phyloP scores from a whole-genome alignment of 306 rosid genomes.

The Hippophae gyantsensis region DNA sequence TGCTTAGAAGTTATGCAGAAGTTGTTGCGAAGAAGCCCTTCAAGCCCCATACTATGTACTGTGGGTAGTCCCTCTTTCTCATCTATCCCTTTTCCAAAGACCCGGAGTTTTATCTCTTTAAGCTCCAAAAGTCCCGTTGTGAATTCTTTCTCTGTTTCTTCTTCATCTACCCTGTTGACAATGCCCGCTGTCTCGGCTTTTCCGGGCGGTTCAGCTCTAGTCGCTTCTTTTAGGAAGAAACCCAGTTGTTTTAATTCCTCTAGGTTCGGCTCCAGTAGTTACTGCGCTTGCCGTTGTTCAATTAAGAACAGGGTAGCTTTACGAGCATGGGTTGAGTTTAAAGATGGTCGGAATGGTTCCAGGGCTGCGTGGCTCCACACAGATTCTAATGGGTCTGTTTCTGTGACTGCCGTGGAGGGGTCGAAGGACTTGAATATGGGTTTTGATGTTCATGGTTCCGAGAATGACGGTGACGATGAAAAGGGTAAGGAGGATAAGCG shows the following conservation, averaged over 20 bases:
- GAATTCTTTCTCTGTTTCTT: neutral
- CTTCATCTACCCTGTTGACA: neutral
- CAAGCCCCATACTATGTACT: slow-evolving; percentile 38
- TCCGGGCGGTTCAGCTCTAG: slow-evolving; percentile 12
- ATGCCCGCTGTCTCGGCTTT: slow-evolving; percentile 34
- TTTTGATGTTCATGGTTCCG: slow-evolving; percentile 4
- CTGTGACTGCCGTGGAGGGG: slow-evolving; percentile 23
- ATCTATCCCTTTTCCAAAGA: neutral
- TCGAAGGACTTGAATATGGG: slow-evolving; percentile 9
- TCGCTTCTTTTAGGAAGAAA: slow-evolving; percentile 13
- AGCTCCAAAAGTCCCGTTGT: too few species aligned
- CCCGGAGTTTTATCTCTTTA: slow-evolving; percentile 9
- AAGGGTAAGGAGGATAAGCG: slow-evolving; percentile 30
- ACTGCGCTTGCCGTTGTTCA: slow-evolving; percentile 27
- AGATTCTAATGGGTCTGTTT: slow-evolving; percentile 22
- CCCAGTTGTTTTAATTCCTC: slow-evolving; percentile 16
- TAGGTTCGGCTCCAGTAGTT: slow-evolving; percentile 14
- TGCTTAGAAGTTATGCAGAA: slow-evolving; percentile 69
- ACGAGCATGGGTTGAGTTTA: slow-evolving; percentile 39
- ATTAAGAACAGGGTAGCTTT: slow-evolving; percentile 14
- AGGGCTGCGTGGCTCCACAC: slow-evolving; percentile 37
- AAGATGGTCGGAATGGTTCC: slow-evolving; percentile 22
- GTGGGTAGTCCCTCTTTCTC: slow-evolving; percentile 22
- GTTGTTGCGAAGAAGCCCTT: slow-evolving; percentile 43
- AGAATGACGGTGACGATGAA: slow-evolving; percentile 16